Evolutionary conservation across 495 filamentous ascomycete genomes (phyloP).

Genomic region (Penicillium odoratum): DNA sequence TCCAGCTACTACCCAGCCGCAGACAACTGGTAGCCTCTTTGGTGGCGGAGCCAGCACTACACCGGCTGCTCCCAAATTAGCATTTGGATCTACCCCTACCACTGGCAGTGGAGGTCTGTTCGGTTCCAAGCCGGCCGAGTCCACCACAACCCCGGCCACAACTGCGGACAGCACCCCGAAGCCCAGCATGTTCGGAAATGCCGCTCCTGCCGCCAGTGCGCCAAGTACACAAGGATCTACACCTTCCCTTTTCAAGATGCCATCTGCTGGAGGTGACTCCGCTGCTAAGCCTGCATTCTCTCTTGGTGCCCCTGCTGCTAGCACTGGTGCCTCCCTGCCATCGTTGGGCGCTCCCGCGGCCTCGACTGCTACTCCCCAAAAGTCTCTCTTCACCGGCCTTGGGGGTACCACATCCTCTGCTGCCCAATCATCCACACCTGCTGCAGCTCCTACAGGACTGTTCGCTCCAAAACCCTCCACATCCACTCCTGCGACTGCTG

Average conservation of each 20-base stretch:
- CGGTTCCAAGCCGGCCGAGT: conserved; percentile 44
- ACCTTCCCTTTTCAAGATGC: conserved; percentile 38
- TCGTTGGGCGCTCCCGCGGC: conserved; percentile 32
- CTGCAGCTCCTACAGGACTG: conserved; percentile 39
- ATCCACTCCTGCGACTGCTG: conserved; percentile 16
- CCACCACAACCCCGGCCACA: conserved; percentile 38
- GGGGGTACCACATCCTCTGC: conserved; percentile 38
- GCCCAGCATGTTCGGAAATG: conserved; percentile 35
- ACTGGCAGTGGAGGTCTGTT: conserved; percentile 37
- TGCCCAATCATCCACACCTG: conserved; percentile 38
- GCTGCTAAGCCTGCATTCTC: conserved; percentile 35
- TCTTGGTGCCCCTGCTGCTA: conserved; percentile 23
- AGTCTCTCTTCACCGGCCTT: conserved; percentile 38
- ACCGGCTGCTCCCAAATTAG: conserved; percentile 20
- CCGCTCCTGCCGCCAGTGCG: conserved; percentile 33
- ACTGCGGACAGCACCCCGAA: conserved; percentile 24
- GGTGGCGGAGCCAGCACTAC: conserved; percentile 17
- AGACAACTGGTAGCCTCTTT: conserved; percentile 36
- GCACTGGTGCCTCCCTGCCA: conserved; percentile 24
- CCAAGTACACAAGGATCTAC: conserved; percentile 12
- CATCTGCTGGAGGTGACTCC: conserved; percentile 28
- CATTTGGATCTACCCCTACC: conserved; percentile 35
- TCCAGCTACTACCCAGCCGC: conserved; percentile 31
- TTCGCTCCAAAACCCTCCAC: conserved; percentile 43
- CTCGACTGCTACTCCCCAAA: conserved; percentile 40